phyloP scores from a whole-genome alignment of 495 filamentous ascomycete species.

The Neurospora sp. region DNA sequence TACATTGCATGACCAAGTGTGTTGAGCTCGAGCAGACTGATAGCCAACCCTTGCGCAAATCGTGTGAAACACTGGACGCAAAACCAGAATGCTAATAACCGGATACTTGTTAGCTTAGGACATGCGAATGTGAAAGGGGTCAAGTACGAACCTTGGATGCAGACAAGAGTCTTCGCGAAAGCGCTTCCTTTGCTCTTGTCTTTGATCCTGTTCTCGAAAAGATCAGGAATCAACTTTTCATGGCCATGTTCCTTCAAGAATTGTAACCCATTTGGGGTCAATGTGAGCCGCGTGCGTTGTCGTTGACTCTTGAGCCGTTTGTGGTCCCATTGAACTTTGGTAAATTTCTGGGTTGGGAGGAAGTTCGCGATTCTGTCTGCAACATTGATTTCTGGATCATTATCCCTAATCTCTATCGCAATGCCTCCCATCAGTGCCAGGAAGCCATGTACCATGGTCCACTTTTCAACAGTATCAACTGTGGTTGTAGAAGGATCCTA shows the following conservation, averaged over 20 bases:
- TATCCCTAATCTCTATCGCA: neutral
- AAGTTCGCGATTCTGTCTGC: neutral
- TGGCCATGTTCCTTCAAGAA: neutral
- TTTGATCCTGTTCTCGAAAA: neutral
- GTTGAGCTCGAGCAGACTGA: neutral
- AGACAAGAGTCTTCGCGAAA: neutral
- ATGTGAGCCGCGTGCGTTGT: neutral
- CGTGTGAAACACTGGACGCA: neutral
- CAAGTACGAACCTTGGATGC: neutral
- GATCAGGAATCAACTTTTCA: neutral
- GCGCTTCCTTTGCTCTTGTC: neutral
- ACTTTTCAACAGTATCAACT: neutral
- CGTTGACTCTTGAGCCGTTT: too few relatives aligned
- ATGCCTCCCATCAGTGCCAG: neutral
- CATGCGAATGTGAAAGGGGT: rapidly evolving
- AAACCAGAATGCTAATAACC: neutral
- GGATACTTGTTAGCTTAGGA: neutral
- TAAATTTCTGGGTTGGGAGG: too few relatives aligned
- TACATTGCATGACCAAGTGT: neutral
- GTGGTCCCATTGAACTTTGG: neutral
- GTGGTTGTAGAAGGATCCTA: too few relatives aligned
- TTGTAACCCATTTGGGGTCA: neutral
- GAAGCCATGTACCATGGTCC: neutral
- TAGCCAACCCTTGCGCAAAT: neutral
- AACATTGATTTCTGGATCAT: rapidly evolving